Evolutionary conservation across 208 protist species (phyloP), one percentile per base, ranked within the genome.

Genomic region (Leishmania tropica): DNA sequence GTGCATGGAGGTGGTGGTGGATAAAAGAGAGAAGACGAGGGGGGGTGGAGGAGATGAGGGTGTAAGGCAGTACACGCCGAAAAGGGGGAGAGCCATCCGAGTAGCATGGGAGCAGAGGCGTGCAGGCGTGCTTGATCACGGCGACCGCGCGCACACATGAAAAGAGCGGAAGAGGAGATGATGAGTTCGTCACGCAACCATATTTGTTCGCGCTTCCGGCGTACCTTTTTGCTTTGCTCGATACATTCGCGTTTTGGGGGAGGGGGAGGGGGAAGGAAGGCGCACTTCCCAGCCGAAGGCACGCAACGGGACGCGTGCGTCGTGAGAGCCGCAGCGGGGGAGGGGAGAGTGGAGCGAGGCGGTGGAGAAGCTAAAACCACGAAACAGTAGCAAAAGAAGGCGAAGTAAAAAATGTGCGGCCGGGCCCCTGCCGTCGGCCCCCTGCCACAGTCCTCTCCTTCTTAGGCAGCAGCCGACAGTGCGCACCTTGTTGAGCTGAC

Each of bases 401-500:
- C 51, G 58, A 31, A 64, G 58, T 7, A 10, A 4, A 64, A 64
- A 64, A 10, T 10, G 28, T 64, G n/a, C 58, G 6, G 11, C 28
- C n/a, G 3, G 58, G 13, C 3, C 58, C 58, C 58, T 64, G 58
- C 8, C 28, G 58, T 15, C 58, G 58, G 13, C 58, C 31, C 54
- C 53, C 62, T 0, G 28, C 62, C 2, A n/a, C 24, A 68, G 62
- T 37, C 8, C n/a, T 54, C 15, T 21, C 51, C 51, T 68, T 15
- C 51, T 68, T 4, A 68, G 64, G 64, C 13, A 17, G 64, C 64
- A 68, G 10, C 28, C 17, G 42, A 51, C 68, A 53, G 21, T 8
- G 78, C 51, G 72, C 48, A 87, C 48, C 71, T 75, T 31, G 86
- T 83, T 40, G 81, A 93, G 21, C 54, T 89, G 28, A 65, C 70